phyloP scores from a whole-genome alignment of 2,329 filamentous ascomycete genomes.

The Rosellinia necatrix region DNA sequence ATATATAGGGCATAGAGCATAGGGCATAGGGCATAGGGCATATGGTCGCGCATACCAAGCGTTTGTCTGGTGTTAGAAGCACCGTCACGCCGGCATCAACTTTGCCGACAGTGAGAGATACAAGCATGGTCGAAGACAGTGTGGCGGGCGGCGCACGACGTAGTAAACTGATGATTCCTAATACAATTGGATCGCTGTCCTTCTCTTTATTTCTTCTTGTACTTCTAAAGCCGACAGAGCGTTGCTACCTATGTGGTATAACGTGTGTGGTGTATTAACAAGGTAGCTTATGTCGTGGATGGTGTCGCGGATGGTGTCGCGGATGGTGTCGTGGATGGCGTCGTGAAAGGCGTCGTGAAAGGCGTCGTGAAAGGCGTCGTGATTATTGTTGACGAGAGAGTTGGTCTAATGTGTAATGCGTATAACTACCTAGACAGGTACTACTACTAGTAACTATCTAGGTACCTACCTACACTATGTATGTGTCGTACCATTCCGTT shows the following conservation, averaged over 20 bases:
- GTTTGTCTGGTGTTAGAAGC: slow-evolving; percentile 93
- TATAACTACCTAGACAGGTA: background rate
- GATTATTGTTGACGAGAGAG: background rate
- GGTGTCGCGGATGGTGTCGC: too few relatives aligned
- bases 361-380: too few relatives aligned
- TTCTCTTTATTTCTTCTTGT: too few relatives aligned
- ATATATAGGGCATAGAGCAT: too few relatives aligned
- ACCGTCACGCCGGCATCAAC: slow-evolving; percentile 98
- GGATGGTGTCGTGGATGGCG: too few relatives aligned
- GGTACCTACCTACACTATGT: background rate
- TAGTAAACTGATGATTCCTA: background rate
- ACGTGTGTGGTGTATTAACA: too few relatives aligned
- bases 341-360: too few relatives aligned
- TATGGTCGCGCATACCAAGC: slow-evolving; percentile 66
- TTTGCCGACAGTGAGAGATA: slow-evolving; percentile 98
- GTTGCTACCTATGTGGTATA: background rate
- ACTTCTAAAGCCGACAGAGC: too few relatives aligned
- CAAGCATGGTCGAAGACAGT: slow-evolving; percentile 71
- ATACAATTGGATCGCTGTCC: background rate
- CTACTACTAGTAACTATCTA: background rate
- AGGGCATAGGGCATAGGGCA: too few relatives aligned
- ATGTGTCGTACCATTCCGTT: too few relatives aligned
- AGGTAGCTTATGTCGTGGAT: too few relatives aligned
- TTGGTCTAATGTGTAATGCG: background rate
- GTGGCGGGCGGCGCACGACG: background rate